Evolutionary conservation across 176 grass and related monocot genomes (phyloP).

Genomic region (Oryza coarctata): DNA sequence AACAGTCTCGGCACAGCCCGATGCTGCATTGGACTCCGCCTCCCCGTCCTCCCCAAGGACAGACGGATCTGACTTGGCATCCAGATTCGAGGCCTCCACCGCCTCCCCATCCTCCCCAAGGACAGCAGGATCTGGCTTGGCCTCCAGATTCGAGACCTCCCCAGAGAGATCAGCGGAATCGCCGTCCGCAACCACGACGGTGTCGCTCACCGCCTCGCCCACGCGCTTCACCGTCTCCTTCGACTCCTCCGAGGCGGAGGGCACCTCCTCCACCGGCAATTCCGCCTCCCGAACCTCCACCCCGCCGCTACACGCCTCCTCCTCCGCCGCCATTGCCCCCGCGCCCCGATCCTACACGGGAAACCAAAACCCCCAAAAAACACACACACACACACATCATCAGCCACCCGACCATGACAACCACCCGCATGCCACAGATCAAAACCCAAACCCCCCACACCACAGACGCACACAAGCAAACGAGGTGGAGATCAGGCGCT

Average conservation of each 20-base stretch:
- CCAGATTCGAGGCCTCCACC: conserved; percentile 10
- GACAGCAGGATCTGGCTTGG: conserved; percentile 12
- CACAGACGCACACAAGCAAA: too few relatives aligned
- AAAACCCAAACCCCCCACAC: not conserved
- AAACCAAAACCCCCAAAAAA: not conserved
- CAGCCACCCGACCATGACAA: not conserved
- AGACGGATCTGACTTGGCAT: conserved; percentile 17
- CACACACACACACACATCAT: not conserved
- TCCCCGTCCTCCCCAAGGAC: conserved; percentile 10
- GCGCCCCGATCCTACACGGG: not conserved
- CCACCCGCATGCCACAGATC: not conserved
- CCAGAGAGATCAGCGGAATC: conserved; percentile 26
- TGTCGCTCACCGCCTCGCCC: not conserved
- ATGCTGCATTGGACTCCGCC: not conserved
- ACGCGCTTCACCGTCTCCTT: not conserved
- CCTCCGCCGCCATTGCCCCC: conserved; percentile 38
- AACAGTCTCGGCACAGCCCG: not conserved
- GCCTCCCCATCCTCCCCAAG: conserved; percentile 20
- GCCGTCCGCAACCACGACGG: conserved; percentile 19
- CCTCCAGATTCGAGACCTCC: conserved; percentile 16
- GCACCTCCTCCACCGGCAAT: conserved; percentile 14
- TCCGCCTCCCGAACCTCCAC: conserved; percentile 16
- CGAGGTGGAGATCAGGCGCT: not conserved
- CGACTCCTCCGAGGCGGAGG: conserved; percentile 14
- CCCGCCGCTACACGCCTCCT: conserved; percentile 8